A percentile compares a stretch with the other conserved stretches of the same genome.
Evolutionary conservation across 2,329 filamentous ascomycete species (phyloP).

Genomic region (Immersiporthe knoxdaviesiana): DNA sequence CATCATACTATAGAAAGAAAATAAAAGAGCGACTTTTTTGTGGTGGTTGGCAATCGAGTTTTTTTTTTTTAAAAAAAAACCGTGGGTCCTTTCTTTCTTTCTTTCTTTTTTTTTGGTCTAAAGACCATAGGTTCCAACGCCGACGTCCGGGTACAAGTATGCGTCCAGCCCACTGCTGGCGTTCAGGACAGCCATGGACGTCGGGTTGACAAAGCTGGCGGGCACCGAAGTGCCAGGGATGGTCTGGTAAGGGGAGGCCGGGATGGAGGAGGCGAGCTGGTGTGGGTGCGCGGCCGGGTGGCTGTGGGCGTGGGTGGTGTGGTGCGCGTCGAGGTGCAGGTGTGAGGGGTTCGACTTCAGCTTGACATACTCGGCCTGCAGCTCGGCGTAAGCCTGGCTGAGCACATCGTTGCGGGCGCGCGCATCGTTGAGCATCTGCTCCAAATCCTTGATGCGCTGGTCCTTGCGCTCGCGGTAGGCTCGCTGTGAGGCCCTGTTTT

Average conservation of each 20-base stretch:
- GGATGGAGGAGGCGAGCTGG: conserved; percentile 26
- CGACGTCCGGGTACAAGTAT: conserved; percentile 39
- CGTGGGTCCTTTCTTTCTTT: too few species aligned
- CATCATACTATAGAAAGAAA: background rate
- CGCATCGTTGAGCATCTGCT: conserved; percentile 57
- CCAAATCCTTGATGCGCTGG: conserved; percentile 66
- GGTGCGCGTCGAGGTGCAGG: conserved; percentile 35
- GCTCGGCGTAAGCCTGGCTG: conserved; percentile 54
- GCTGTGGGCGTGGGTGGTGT: conserved; percentile 23
- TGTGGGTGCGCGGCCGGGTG: conserved; percentile 33
- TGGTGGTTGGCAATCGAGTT: too few species aligned
- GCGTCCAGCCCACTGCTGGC: conserved; percentile 38
- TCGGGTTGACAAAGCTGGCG: conserved; percentile 30
- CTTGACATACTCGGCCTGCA: conserved; percentile 50
- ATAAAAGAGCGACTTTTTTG: background rate
- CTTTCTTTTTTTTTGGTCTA: too few species aligned
- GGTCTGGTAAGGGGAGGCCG: conserved; percentile 27
- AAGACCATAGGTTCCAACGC: conserved; percentile 33
- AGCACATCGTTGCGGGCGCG: conserved; percentile 60
- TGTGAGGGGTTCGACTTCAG: conserved; percentile 37
- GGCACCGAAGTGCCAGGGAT: conserved; percentile 15
- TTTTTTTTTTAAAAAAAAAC: too few species aligned
- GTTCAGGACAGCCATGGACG: conserved; percentile 30
- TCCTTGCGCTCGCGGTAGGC: conserved; percentile 67
- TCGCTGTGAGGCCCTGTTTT: conserved; percentile 64